Base-by-base conservation (phyloP, 306 rosid species). In the Cucumis cinereus region DNA sequence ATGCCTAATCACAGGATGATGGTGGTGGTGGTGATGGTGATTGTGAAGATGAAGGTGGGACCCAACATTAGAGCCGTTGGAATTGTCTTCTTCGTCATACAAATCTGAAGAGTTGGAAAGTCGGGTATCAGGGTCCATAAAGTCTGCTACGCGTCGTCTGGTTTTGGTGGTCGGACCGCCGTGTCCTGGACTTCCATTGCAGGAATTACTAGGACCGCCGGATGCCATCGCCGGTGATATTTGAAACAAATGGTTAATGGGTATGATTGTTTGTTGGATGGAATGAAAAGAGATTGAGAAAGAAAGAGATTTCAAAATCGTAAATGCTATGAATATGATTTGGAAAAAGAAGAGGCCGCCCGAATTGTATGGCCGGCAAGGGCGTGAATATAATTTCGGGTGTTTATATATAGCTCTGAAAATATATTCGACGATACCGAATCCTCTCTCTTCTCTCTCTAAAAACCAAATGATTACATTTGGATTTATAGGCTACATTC, bases 111-210 rank as follows among this genome's bases (percentile, higher is more conserved):
- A 58, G 78, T 81, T 79, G 0, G 86, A 73, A 19, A 70, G 41
- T 10, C 58, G 62, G 5, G 63, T 80, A 33, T 87, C 93, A 23
- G 83, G 45, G 79, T 81, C 88, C 17, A 24, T 47, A n/a, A 55
- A 60, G 86, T 89, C 96, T 0, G 89, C 69, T 35, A 80, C 77
- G 4, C 80, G 80, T 16, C 86, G 57, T 67, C 86, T 66, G 30
- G 85, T 82, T 5, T 64, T 82, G 24, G 78, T 78, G 17, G 80
- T 58, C 11, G 80, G 74, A 3, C 80, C 80, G 61, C 68, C 26
- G 82, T 50, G 78, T 59, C 16, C 57, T 4, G 82, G 74, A 24
- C 77, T 69, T 0, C 10, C 78, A 23, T 76, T 75, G 54, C 72
- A 12, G 23, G 82, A 43, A 74, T 28, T 58, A 74, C 9, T 69